Evolutionary conservation across 2,329 filamentous ascomycete species (phyloP), one percentile per base, ranked within the genome.

Genomic region (Phaeosphaeriaceae sp.): DNA sequence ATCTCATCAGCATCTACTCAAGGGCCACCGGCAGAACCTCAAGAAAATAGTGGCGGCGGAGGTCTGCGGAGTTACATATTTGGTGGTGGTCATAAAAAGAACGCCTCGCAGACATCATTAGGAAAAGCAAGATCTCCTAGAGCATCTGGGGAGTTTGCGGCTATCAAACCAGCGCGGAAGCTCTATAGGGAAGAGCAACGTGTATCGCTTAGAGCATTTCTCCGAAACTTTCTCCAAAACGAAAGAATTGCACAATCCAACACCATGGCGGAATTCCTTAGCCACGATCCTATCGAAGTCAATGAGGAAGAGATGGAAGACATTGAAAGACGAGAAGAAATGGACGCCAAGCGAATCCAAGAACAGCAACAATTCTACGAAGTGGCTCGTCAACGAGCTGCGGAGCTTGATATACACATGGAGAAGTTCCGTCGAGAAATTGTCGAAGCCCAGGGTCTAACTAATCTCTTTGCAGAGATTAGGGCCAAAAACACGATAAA

Each of bases 341-440:
- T 96, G 74, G 94, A 99, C 64, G 87, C 90, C 70, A 89, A 89
- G 73, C 86, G 94, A 36, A 83, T 97, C 43, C 90, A 96, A 66
- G 94, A 99, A 73, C 94, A 99, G 71, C 89, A 87, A 69, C 85
- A 87, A 58, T 99, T 99, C 71, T 99, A 97, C 72, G 93, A 99
- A 70, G 92, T 99, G 68, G 94, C 94, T 7, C 82, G 92, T 58
- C 87, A 92, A 72, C 86, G 94, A 58, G 94, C 94, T 1, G 88
- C 90, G 4, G 94, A 97, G 67, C 81, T 99, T 42, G 94, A 99
- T 73, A 90, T 96, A 18, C 97, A 97, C 71, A 99, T 99, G 94
- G 94, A 99, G 75, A 83, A 83, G 52, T 88, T 88, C 71, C 78
- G 86, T 38, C 76, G 83, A 54, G 84, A 87, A 52, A 86, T 88